Evolutionary conservation across 176 grass and related monocot species (phyloP), one percentile per base, ranked within the genome.

Genomic region (Poa pratensis): DNA sequence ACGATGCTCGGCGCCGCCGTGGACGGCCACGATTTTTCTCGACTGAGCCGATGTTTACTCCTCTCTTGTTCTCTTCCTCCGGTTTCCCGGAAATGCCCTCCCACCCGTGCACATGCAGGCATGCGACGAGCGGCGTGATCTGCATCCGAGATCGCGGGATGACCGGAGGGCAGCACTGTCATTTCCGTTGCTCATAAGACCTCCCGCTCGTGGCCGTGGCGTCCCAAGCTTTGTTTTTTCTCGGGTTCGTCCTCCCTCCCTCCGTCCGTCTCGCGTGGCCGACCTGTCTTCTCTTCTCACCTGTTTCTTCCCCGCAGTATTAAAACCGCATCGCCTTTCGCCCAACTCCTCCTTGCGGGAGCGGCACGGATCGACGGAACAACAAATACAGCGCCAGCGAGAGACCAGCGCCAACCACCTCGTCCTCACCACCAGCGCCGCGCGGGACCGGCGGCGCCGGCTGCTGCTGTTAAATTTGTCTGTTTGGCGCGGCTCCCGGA

Each of bases 161-260:
- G 18, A 28, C 16, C 0, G 0, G 48, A 80, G 49, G 83, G 50
- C 7, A 57, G 14, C 26, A 11, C 58, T 18, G 73, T 73, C 80
- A 73, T 79, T 90, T 27, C 3, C 2, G 26, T 27, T 30, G 10
- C 51, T 18, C 79, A 58, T 45, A 26, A 13, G 58, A 55, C 80
- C 11, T 49, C 55, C 37, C 74, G 84, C 84, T 17, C 5, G 12
- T 28, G 24, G 88, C 40, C 80, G 88, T 90, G 66, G 80, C 80
- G 65, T 79, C 24, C 37, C 75, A 8, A 14, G 27, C 48, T 63
- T 4, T 63, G 2, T 39, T 70, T 6, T 28, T 27, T 70, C 42
- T 76, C 17, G 62, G 88, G 61, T 80, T 89, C 22, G 43, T 12
- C 43, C 43, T 48, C 45, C 11, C 46, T 49, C 24, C 4, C 67